Evolutionary conservation across 2,329 filamentous ascomycete genomes (phyloP).

Genomic region (Amesomyces nigricolor): DNA sequence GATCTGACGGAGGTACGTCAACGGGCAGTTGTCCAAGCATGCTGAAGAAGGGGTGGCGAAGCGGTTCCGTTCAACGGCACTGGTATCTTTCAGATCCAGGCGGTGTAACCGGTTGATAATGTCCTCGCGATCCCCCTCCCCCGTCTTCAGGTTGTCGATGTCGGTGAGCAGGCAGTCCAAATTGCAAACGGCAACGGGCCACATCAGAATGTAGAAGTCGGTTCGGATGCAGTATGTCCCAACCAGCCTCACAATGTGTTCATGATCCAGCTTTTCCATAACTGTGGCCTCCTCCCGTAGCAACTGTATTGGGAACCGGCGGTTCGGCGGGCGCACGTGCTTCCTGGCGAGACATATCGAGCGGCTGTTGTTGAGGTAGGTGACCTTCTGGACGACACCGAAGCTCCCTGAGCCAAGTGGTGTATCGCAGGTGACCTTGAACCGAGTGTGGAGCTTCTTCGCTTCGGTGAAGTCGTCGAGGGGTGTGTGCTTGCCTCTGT

Average conservation of each 20-base stretch:
- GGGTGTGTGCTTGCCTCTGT: slow-evolving; percentile 30
- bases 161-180: slow-evolving; percentile 39
- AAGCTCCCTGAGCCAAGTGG: slow-evolving; percentile 40
- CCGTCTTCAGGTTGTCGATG: slow-evolving; percentile 36
- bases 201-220: slow-evolving; percentile 41
- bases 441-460: slow-evolving; percentile 28
- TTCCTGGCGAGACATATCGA: slow-evolving; percentile 42
- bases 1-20: slow-evolving; percentile 39
- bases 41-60: slow-evolving; percentile 18
- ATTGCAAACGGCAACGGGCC: slow-evolving; percentile 44
- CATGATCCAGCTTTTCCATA: slow-evolving; percentile 44
- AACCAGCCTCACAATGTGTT: slow-evolving; percentile 43
- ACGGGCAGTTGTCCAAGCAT: slow-evolving; percentile 30
- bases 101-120: slow-evolving; percentile 35
- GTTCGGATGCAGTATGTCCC: slow-evolving; percentile 40
- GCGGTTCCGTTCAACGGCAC: slow-evolving; percentile 30
- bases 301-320: slow-evolving; percentile 36
- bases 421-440: slow-evolving; percentile 28
- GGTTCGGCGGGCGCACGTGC: slow-evolving; percentile 33
- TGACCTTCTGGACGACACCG: slow-evolving; percentile 41
- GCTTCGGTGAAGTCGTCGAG: slow-evolving; percentile 27
- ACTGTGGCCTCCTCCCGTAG: slow-evolving; percentile 42
- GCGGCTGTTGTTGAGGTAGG: slow-evolving; percentile 30
- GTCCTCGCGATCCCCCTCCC: slow-evolving; percentile 37
- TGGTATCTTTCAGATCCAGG: slow-evolving; percentile 36